These are phyloP conservation scores for Coemansia asiatica DNA, from an alignment of 192 early-diverging fungal genomes.

Conservation along the genomic window DNA sequence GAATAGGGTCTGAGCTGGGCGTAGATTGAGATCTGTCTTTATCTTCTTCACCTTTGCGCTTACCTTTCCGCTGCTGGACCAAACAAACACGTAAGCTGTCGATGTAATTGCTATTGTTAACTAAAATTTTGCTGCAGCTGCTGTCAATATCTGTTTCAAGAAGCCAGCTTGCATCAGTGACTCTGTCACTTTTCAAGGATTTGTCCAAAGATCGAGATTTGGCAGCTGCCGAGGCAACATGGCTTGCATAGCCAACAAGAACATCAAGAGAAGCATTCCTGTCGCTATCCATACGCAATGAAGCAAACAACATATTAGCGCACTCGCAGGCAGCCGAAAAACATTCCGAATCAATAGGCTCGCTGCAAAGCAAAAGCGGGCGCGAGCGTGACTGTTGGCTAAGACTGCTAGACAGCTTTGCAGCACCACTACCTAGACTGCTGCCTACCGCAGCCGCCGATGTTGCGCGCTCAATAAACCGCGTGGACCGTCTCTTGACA, in stretches of 20 bases:
- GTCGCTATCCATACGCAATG: neutral
- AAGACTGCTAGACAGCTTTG: neutral
- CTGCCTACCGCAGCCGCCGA: neutral
- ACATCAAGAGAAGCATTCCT: neutral
- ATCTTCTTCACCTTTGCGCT: neutral
- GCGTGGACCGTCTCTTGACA: constrained; percentile 42
- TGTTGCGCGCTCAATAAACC: constrained; percentile 41
- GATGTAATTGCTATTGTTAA: neutral
- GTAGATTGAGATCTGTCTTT: neutral
- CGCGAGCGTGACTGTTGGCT: constrained; percentile 1
- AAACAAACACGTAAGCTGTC: neutral
- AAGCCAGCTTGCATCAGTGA: neutral
- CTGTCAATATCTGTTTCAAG: neutral
- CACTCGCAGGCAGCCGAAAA: neutral
- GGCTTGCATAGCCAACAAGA: neutral
- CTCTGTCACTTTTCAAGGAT: neutral
- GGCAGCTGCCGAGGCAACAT: neutral
- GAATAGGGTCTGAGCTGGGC: neutral
- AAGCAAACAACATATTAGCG: neutral
- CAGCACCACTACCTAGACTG: neutral
- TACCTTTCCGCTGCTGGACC: neutral
- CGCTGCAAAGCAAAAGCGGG: constrained; percentile 1
- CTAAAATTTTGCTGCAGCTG: neutral
- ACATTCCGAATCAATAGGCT: constrained; percentile 11
- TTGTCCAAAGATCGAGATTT: neutral